These are phyloP conservation scores for Letharia columbiana DNA, from an alignment of 495 filamentous ascomycete species.

Conservation along the genomic window DNA sequence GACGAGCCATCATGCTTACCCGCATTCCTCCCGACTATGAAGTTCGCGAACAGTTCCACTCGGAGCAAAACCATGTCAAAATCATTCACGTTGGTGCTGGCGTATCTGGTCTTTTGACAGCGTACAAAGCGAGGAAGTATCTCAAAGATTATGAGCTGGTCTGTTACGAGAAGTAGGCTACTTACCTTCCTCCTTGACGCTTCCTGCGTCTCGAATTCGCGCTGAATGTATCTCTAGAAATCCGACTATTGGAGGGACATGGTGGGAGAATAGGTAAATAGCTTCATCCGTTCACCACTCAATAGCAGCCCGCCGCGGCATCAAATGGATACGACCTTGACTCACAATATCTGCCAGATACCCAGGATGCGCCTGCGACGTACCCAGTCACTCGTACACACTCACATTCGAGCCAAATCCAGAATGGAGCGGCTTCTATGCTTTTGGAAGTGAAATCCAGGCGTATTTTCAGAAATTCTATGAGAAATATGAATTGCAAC, in stretches of 20 bases:
- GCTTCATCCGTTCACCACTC: not conserved
- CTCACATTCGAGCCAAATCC: not conserved
- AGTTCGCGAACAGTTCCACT: not conserved
- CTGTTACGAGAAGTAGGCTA: not conserved
- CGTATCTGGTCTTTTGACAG: not conserved
- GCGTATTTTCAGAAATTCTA: not conserved
- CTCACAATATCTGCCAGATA: not conserved
- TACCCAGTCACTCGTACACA: constrained; percentile 1
- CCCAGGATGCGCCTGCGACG: not conserved
- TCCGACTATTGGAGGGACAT: not conserved
- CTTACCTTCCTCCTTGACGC: not conserved
- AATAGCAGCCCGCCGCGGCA: not conserved
- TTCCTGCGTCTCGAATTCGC: not conserved
- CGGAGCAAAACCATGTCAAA: not conserved
- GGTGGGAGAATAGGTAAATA: not conserved
- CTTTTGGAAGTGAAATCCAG: not conserved
- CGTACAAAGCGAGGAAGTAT: not conserved
- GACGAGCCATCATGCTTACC: not conserved
- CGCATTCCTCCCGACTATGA: not conserved
- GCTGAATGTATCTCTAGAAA: not conserved
- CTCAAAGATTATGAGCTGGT: not conserved
- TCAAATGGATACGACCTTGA: not conserved
- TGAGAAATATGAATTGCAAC: not conserved
- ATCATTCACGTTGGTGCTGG: not conserved
- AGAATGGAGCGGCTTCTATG: not conserved